Percentiles rank a stretch among this genome's conserved stretches.
Conservation (phyloP, 345 rosid genomes). For the Raphanus raphanistrum region DNA sequence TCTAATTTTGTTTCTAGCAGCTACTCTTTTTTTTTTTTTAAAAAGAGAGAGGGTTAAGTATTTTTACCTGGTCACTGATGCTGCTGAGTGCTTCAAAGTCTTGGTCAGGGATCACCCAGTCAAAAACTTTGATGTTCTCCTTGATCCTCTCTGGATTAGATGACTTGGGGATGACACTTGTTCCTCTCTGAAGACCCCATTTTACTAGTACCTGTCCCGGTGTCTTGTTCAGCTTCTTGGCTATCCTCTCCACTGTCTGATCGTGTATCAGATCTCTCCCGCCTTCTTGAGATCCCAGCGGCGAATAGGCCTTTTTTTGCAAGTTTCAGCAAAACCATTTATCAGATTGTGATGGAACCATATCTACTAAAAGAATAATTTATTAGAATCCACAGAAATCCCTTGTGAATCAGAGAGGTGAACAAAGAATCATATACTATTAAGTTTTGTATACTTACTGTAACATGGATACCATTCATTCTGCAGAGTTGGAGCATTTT, state of each 20-base stretch:
- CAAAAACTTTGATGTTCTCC: slow-evolving; percentile 51
- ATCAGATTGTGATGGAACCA: not conserved
- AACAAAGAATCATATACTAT: not conserved
- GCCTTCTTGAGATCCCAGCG: slow-evolving; percentile 52
- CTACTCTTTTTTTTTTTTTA: too few species aligned
- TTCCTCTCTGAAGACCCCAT: slow-evolving; percentile 62
- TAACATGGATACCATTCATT: slow-evolving; percentile 51
- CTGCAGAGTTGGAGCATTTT: slow-evolving; percentile 49
- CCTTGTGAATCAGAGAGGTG: not conserved
- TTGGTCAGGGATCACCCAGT: slow-evolving; percentile 50
- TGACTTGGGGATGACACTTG: slow-evolving; percentile 57
- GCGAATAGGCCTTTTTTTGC: slow-evolving; percentile 47
- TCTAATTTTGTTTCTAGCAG: not conserved
- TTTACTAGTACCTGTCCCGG: slow-evolving; percentile 54
- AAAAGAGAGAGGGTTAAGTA: too few species aligned
- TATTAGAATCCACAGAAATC: not conserved
- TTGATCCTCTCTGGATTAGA: slow-evolving; percentile 49
- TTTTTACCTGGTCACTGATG: slow-evolving; percentile 41
- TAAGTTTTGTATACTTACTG: slow-evolving; percentile 33
- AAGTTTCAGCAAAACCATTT: not conserved
- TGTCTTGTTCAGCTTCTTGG: slow-evolving; percentile 55
- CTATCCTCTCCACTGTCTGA: slow-evolving; percentile 42
- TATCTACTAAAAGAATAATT: not conserved
- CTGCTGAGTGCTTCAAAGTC: slow-evolving; percentile 51
- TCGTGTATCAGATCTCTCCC: slow-evolving; percentile 57